Evolutionary conservation across 2,329 filamentous ascomycete genomes (phyloP).

Genomic region (Calonectria hongkongensis): DNA sequence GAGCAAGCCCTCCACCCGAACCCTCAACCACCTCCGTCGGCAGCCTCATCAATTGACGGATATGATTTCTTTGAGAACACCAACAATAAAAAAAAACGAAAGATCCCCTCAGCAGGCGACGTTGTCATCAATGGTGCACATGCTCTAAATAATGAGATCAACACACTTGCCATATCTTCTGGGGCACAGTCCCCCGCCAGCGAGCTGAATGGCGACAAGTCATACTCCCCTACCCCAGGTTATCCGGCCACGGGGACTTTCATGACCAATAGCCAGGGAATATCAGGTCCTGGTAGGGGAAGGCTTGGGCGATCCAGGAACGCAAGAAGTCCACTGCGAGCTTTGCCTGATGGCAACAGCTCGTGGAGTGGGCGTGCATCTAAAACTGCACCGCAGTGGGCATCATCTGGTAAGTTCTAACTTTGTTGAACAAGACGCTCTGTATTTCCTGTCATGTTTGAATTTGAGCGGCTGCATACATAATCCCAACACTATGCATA

Average conservation of each 20-base stretch:
- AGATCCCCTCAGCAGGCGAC: slow-evolving; percentile 93
- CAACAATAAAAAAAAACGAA: slow-evolving; percentile 99
- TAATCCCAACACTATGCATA: neutral
- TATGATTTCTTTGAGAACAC: slow-evolving; percentile 99
- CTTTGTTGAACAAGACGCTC: neutral
- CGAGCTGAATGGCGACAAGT: slow-evolving; percentile 58
- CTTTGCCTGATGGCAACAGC: slow-evolving; percentile 75
- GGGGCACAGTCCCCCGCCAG: slow-evolving; percentile 47
- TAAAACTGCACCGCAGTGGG: slow-evolving; percentile 67
- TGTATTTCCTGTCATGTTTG: slow-evolving; percentile 10
- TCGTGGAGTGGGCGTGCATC: slow-evolving; percentile 71
- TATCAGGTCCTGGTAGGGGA: slow-evolving; percentile 90
- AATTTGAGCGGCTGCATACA: neutral
- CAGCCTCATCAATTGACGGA: slow-evolving; percentile 84
- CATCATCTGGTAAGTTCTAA: slow-evolving; percentile 54
- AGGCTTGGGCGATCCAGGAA: slow-evolving; percentile 82
- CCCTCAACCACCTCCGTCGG: slow-evolving; percentile 78
- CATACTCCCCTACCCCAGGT: slow-evolving; percentile 52
- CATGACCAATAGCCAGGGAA: slow-evolving; percentile 72
- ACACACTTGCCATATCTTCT: slow-evolving; percentile 53
- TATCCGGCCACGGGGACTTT: slow-evolving; percentile 68
- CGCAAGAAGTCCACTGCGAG: slow-evolving; percentile 77
- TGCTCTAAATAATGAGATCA: slow-evolving; percentile 64
- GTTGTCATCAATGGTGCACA: slow-evolving; percentile 69
- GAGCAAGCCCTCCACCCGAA: slow-evolving; percentile 68